These are phyloP conservation scores for Spinellus fusiger DNA, from an alignment of 192 early-diverging fungal species.

Conservation along the genomic window DNA sequence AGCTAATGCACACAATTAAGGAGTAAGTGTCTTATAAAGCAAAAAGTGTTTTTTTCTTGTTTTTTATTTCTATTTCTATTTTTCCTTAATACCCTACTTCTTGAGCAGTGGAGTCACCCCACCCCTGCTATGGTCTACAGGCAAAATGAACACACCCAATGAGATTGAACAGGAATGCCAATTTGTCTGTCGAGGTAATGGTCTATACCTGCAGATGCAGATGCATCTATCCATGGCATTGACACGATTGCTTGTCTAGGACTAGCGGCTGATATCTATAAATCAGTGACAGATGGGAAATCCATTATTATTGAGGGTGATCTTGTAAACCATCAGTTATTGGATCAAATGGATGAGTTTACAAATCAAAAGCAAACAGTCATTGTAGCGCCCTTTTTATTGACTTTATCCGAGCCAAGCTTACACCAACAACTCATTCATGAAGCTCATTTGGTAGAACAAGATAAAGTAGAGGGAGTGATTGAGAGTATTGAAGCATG, in stretches of 20 bases:
- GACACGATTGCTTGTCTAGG: slow-evolving; percentile 2
- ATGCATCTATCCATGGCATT: neutral
- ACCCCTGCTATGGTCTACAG: neutral
- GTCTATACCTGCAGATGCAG: neutral
- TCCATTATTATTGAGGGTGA: slow-evolving; percentile 26
- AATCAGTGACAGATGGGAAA: slow-evolving; percentile 21
- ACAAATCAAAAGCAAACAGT: neutral
- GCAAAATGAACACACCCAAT: neutral
- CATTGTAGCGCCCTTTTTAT: slow-evolving; percentile 6
- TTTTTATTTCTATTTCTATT: neutral
- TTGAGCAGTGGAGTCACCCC: slow-evolving; percentile 5
- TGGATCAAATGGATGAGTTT: slow-evolving; percentile 8
- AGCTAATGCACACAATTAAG: slow-evolving; percentile 23
- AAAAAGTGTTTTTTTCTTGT: neutral
- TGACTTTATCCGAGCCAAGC: neutral
- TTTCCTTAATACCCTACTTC: too few species aligned
- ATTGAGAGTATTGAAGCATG: neutral
- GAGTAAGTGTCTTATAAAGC: slow-evolving; percentile 12
- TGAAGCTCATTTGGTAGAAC: neutral
- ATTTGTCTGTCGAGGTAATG: slow-evolving; percentile 12
- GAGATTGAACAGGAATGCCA: slow-evolving; percentile 5
- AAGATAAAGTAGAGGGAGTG: neutral
- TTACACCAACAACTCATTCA: slow-evolving; percentile 3
- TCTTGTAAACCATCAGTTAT: slow-evolving; percentile 13
- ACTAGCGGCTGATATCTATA: slow-evolving; percentile 10